Evolutionary conservation across 2,329 filamentous ascomycete species (phyloP), one percentile per base, ranked within the genome.

Genomic region (Aspergillus phoenicis): DNA sequence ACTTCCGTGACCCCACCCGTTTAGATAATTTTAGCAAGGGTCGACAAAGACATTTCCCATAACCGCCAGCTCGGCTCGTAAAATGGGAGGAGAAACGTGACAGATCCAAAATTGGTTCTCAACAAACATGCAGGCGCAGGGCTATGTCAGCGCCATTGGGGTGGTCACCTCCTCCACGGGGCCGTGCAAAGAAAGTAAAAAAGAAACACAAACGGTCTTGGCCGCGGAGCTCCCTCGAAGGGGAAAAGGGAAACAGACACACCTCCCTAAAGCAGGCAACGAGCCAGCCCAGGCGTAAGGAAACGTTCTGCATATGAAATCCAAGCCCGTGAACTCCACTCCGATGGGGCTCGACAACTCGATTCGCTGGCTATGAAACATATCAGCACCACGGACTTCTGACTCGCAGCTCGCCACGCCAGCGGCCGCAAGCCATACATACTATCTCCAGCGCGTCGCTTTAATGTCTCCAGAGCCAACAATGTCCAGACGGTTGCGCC

Each of bases 321-420:
- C 47, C 51, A 61, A 51, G 62, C 64, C 60, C 62, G 61, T 59
- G 60, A 60, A 17, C 61, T 57, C 66, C 66, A 66, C 64, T 20
- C 43, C 43, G n/a, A 51, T 43, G 39, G 59, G 48, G 48, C 36
- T 49, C 57, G 49, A 58, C 61, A 38, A 62, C 60, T 64, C 41
- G 52, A 64, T 58, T 58, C 60, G 55, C 57, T 52, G 41, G 47
- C 59, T 47, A 43, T 52, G 52, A 63, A 59, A 59, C 56, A 61
- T 51, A 48, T 62, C 58, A 49, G 57, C 26, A 53, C 49, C 55
- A 53, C 20, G 48, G 47, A 57, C 49, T 60, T 61, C 52, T 68
- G 65, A 64, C 63, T 67, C 61, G 66, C 64, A 67, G 65, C 58
- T 57, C 24, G 58, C 60, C 62, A 59, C 62, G 64, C 64, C 62